Base-by-base conservation (phyloP, 495 filamentous ascomycete genomes). In the Tuber melanosporum region DNA sequence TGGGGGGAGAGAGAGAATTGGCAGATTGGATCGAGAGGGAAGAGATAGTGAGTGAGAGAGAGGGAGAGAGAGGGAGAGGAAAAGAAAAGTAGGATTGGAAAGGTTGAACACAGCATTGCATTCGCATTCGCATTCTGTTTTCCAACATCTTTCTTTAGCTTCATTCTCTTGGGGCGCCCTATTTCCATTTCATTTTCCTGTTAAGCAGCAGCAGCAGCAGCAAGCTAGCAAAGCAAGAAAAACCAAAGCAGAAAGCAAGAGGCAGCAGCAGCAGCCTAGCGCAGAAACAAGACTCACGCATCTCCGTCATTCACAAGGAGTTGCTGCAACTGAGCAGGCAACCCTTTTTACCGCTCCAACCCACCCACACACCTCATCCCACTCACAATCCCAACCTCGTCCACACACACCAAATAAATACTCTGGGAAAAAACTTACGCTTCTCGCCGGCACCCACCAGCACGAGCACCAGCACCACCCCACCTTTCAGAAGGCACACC, bases 341-440 rank as follows among this genome's bases (percentile, higher is more conserved):
- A 19, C 57, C 57, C 57, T 66, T 32, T 66, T 36, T 66, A 15
- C 57, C 57, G 57, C 57, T 66, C 52, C 52, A 62, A 62, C 52
- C 52, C 42, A 62, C 52, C 52, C 42, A 62, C 52, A 26, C 52
- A 32, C 52, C n/a, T 5, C 57, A 66, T 66, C 57, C 57, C 26
- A 66, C 57, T 26, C 57, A 66, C 57, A 36, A 66, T 66, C 57
- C 57, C 57, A 66, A 66, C 57, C 57, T 66, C 57, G 57, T 66
- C 12, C 57, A 66, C 57, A 62, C 57, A 66, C 52, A 32, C 57
- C 57, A 3, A 66, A 66, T 66, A 66, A 66, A 62, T 62, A 62
- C 32, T 32, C 32, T 32, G 32, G 32, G 12, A 66, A 17, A 66
- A 17, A 17, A 36, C 26, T 36, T 62, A 14, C 26, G 57, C 57